A percentile compares a stretch with the other conserved stretches of the same genome.
These are phyloP conservation scores for Saksenaea oblongispora DNA, from an alignment of 371 early-diverging fungal genomes.

Conservation along the genomic window DNA sequence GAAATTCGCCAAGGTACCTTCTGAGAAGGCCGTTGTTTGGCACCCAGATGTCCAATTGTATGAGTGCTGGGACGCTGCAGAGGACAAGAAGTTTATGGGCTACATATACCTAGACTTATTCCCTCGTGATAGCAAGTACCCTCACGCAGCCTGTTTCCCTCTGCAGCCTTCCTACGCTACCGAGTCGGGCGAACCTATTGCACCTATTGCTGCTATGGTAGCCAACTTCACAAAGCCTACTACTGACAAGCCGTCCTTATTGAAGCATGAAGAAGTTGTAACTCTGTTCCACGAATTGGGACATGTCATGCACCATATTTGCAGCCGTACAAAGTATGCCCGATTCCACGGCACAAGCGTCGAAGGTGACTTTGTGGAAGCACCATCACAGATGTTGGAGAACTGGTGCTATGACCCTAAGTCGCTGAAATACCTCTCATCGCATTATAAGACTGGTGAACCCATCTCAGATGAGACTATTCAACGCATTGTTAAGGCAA, in stretches of 20 bases:
- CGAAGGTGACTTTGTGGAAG: slow-evolving; percentile 91
- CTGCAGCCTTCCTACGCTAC: slow-evolving; percentile 64
- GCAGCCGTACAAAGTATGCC: slow-evolving; percentile 69
- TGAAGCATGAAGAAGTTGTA: slow-evolving; percentile 83
- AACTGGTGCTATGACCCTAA: slow-evolving; percentile 84
- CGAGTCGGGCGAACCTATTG: slow-evolving; percentile 52
- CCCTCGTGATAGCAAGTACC: slow-evolving; percentile 77
- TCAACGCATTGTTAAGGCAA: slow-evolving; percentile 66
- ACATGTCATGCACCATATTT: slow-evolving; percentile 85
- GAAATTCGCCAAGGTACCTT: slow-evolving; percentile 60
- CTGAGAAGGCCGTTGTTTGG: slow-evolving; percentile 61
- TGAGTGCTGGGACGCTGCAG: slow-evolving; percentile 67
- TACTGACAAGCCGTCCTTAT: slow-evolving; percentile 69
- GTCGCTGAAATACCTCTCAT: slow-evolving; percentile 67
- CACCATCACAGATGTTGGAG: slow-evolving; percentile 77
- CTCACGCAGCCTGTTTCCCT: slow-evolving; percentile 76
- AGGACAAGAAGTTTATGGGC: slow-evolving; percentile 61
- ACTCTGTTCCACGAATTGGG: slow-evolving; percentile 82
- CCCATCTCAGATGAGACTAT: slow-evolving; percentile 76
- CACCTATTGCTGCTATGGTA: slow-evolving; percentile 81
- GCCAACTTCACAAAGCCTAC: slow-evolving; percentile 85
- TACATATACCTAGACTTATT: slow-evolving; percentile 80
- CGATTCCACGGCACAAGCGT: slow-evolving; percentile 80
- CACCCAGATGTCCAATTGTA: slow-evolving; percentile 71
- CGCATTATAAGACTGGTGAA: slow-evolving; percentile 73